These are phyloP conservation scores for Eimeria brunetti DNA, from an alignment of 169 alveolate genomes.

Conservation along the genomic window DNA sequence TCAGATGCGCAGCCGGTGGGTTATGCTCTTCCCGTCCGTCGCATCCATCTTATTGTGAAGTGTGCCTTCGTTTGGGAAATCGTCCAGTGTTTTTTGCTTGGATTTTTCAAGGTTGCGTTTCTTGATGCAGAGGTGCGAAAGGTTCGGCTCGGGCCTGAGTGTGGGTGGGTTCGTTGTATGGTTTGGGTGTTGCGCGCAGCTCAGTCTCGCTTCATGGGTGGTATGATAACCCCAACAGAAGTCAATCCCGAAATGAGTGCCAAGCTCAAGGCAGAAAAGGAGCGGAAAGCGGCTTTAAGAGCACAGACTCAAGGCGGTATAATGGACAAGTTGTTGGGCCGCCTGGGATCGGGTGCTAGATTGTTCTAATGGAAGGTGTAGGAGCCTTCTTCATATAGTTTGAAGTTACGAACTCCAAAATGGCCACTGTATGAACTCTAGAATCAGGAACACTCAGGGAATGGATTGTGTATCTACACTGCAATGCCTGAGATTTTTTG, in stretches of 20 bases:
- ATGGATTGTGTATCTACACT: neutral
- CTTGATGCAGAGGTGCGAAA: neutral
- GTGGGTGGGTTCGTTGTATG: neutral
- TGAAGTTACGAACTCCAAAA: conserved; percentile 8
- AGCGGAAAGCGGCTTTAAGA: conserved; percentile 58
- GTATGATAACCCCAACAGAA: conserved; percentile 53
- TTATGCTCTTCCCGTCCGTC: neutral
- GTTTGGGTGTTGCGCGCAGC: conserved; percentile 12
- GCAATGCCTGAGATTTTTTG: conserved; percentile 13
- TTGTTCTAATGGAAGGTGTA: neutral
- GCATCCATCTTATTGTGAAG: neutral
- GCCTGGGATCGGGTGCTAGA: conserved; percentile 68
- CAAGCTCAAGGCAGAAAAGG: conserved; percentile 48
- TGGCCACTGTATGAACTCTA: neutral
- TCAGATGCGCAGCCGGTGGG: neutral
- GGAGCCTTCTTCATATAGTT: conserved; percentile 12
- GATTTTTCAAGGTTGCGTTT: neutral
- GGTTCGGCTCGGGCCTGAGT: neutral
- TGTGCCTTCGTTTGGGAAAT: neutral
- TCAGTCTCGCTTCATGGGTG: conserved; percentile 67
- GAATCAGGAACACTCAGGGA: neutral
- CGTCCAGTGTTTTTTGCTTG: neutral
- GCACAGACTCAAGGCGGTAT: conserved; percentile 62
- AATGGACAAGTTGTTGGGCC: conserved; percentile 56
- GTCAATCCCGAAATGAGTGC: conserved; percentile 56